Percentiles rank a stretch among this genome's conserved stretches.
These are phyloP conservation scores for Colletotrichum falcatum DNA, from an alignment of 2,329 filamentous ascomycete genomes.

Conservation along the genomic window DNA sequence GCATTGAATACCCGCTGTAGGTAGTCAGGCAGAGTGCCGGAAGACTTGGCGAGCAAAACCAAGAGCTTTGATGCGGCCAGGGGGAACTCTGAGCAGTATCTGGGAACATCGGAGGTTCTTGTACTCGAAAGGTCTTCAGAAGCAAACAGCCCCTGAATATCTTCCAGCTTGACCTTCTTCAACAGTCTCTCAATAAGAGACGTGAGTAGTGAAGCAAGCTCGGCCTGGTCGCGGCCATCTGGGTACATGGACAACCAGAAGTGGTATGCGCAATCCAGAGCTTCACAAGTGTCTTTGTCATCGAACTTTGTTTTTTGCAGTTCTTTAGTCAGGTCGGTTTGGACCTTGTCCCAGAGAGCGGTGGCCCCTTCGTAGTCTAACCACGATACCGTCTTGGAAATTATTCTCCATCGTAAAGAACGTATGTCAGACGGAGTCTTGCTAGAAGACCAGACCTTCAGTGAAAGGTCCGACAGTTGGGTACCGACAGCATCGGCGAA, in stretches of 20 bases:
- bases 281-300: slow-evolving; percentile 54
- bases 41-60: slow-evolving; percentile 24
- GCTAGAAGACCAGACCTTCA: slow-evolving; percentile 44
- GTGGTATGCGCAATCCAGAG: slow-evolving; percentile 54
- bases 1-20: slow-evolving; percentile 14
- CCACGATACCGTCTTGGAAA: slow-evolving; percentile 53
- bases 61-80: slow-evolving; percentile 36
- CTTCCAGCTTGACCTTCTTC: slow-evolving; percentile 31
- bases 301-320: slow-evolving; percentile 50
- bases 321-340: slow-evolving; percentile 49
- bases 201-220: slow-evolving; percentile 49
- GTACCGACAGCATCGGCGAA: slow-evolving; percentile 57
- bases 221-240: slow-evolving; percentile 48
- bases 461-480: slow-evolving; percentile 53
- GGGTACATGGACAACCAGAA: slow-evolving; percentile 55
- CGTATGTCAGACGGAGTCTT: slow-evolving; percentile 48
- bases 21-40: slow-evolving; percentile 30
- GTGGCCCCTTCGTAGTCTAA: slow-evolving; percentile 46
- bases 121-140: neutral
- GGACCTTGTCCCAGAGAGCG: slow-evolving; percentile 51
- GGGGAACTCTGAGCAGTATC: slow-evolving; percentile 31
- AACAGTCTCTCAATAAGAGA: slow-evolving; percentile 50
- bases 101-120: slow-evolving; percentile 16
- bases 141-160: slow-evolving; percentile 12
- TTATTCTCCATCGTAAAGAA: slow-evolving; percentile 56